Base-by-base conservation (phyloP, 1,284 basidiomycete species). In the Stygiomarasmius scandens region DNA sequence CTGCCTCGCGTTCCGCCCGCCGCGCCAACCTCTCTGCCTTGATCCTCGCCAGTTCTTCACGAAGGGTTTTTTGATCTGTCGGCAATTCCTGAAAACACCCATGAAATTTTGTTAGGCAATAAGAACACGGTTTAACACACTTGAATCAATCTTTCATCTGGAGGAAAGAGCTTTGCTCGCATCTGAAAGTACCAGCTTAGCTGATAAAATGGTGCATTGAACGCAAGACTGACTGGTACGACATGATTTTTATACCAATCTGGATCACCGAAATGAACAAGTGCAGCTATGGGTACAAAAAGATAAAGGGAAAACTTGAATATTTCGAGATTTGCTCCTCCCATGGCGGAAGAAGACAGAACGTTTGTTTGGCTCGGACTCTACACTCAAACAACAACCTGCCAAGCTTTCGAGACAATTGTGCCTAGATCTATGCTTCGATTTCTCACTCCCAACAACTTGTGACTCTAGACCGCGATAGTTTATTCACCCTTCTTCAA, bases 281-380 rank as follows among this genome's bases (percentile, higher is more conserved):
- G 86, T 24, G 92, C 86, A 45, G 84, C 79, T 52, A 96, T 83
- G 0, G 95, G 95, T 62, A 96, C 88, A 70, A 94, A 93, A 58
- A 96, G 85, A 74, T 97, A 96, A 32, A 94, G 77, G 1, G 85
- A 86, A 65, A 95, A 95, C 74, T 93, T 93, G 84, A 94, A 92
- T 19, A 95, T 83, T 72, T 95, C 93, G 56, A 95, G 85, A 70
- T 91, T 92, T 43, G 90, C 85, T 32, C 90, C 89, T 16, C 81
- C 89, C 90, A 93, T 92, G 44, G 34, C 50, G 29, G 55, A 41
- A n/a, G 38, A 41, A 41, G 38, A 16, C n/a, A 41, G 16, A 32
- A 12, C 29, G 29, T 41, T 41, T 41, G 38, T 41, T 41, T 41
- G 38, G n/a, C 38, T 41, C 16, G 4, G n/a, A 19, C 38, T 19